Evolutionary conservation across 1,284 basidiomycete species (phyloP).

Genomic region (Trichosporon asahii): DNA sequence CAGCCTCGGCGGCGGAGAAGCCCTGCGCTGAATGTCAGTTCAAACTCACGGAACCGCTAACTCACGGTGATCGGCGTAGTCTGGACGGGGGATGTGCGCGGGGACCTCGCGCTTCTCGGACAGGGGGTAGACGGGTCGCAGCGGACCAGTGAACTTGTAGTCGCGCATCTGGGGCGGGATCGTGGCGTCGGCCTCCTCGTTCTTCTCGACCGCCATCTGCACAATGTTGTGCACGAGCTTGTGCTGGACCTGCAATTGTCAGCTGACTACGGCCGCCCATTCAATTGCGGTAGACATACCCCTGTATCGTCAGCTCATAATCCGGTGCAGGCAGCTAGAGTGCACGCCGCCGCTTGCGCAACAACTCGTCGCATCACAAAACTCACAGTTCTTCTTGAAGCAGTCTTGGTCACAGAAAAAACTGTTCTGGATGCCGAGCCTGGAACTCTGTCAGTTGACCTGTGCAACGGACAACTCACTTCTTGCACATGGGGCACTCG

Average conservation of each 20-base stretch:
- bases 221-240: constrained; percentile 51
- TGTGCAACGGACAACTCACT: constrained; percentile 32
- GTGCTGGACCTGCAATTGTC: constrained; percentile 34
- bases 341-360: background rate
- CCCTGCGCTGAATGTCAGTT: constrained; percentile 42
- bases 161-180: constrained; percentile 46
- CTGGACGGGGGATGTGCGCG: constrained; percentile 47
- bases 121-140: constrained; percentile 52
- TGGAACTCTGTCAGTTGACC: constrained; percentile 20
- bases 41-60: background rate
- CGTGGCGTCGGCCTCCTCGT: constrained; percentile 39
- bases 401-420: constrained; percentile 54
- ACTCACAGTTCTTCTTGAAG: constrained; percentile 53
- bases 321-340: background rate
- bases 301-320: constrained; percentile 21
- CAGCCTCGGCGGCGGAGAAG: constrained; percentile 40
- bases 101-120: constrained; percentile 46
- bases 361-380: background rate
- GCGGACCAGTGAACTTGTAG: constrained; percentile 49
- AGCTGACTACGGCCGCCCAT: background rate
- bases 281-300: constrained; percentile 20
- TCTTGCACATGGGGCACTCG: constrained; percentile 52
- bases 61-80: constrained; percentile 53
- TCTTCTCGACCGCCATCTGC: constrained; percentile 40
- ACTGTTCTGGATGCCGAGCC: constrained; percentile 50